These are phyloP conservation scores for Paulownia fortunei DNA, from an alignment of 257 asterid species.

Conservation along the genomic window DNA sequence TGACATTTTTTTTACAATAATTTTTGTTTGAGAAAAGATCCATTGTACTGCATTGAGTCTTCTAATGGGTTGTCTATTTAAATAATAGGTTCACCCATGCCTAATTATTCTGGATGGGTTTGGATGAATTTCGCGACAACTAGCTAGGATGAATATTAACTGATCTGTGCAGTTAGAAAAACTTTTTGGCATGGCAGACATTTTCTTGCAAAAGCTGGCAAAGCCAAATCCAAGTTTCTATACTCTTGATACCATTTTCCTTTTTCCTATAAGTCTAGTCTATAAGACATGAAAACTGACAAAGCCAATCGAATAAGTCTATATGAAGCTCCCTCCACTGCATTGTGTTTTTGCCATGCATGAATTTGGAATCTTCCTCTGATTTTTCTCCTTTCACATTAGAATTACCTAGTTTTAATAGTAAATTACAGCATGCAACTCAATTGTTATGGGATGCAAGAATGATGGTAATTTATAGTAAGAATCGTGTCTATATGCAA, in stretches of 20 bases:
- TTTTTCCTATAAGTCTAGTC: background rate
- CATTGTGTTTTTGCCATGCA: background rate
- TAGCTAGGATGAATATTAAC: background rate
- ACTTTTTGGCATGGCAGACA: background rate
- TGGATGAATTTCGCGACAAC: background rate
- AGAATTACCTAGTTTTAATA: background rate
- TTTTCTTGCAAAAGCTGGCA: constrained; percentile 4
- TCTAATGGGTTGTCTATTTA: background rate
- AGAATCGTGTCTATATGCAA: background rate
- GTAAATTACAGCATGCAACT: background rate
- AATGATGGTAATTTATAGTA: background rate
- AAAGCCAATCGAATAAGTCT: background rate
- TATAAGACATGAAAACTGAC: background rate
- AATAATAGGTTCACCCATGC: background rate
- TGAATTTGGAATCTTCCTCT: background rate
- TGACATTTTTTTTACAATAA: background rate
- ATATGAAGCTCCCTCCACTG: background rate
- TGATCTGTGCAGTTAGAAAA: background rate
- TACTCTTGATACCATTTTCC: background rate
- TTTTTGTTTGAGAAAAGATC: background rate
- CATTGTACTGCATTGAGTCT: background rate
- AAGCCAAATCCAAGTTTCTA: background rate
- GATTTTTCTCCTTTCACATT: background rate
- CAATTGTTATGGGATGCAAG: constrained; percentile 8
- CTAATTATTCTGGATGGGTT: background rate